Evolutionary conservation across 108 stramenopile species (phyloP).

Genomic region (Pseudonitzschia delicatissima): DNA sequence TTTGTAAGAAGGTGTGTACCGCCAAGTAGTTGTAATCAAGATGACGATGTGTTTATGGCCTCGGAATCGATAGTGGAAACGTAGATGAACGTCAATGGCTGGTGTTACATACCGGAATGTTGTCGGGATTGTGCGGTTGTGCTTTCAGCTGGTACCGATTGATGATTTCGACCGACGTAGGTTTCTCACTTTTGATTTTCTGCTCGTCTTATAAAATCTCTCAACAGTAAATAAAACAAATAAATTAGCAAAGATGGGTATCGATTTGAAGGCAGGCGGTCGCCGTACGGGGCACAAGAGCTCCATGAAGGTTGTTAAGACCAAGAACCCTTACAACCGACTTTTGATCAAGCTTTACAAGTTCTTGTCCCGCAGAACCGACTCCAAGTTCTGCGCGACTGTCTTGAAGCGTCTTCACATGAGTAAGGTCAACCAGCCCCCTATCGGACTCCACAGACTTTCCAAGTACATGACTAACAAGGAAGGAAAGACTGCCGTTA

Average conservation of each 20-base stretch:
- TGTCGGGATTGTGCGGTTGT: not conserved
- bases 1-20: not conserved
- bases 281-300: conserved; percentile 98
- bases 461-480: conserved; percentile 95
- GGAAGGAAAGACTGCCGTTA: conserved; percentile 95
- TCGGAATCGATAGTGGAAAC: not conserved
- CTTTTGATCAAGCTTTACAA: conserved; percentile 99
- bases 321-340: conserved; percentile 95
- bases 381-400: conserved; percentile 93
- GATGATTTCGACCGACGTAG: too few relatives aligned
- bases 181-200: not conserved
- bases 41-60: not conserved
- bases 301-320: conserved; percentile 95
- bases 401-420: conserved; percentile 98
- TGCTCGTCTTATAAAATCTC: not conserved
- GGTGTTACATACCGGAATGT: too few relatives aligned
- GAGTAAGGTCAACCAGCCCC: conserved; percentile 96
- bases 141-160: too few relatives aligned
- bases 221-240: conserved; percentile 2
- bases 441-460: conserved; percentile 93
- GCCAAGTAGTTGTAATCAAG: not conserved
- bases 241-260: conserved; percentile 81
- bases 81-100: not conserved
- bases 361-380: conserved; percentile 96
- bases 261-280: conserved; percentile 98